Percentiles rank a stretch among this genome's conserved stretches.
phyloP scores from a whole-genome alignment of 2,329 filamentous ascomycete species.

The Cercospora sojina region DNA sequence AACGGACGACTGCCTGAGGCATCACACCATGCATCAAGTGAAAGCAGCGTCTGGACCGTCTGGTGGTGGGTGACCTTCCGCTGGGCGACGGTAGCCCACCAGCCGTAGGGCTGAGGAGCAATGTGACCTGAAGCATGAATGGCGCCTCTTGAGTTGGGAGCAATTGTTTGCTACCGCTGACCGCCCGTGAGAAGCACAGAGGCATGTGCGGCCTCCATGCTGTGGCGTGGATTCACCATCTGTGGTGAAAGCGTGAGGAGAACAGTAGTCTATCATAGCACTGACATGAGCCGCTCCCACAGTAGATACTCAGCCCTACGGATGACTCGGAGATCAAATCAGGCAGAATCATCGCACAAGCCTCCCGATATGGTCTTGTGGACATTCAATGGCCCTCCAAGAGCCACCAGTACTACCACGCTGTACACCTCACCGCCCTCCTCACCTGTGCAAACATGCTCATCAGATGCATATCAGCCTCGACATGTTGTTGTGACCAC shows the following conservation, averaged over 20 bases:
- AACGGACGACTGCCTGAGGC: too few relatives aligned
- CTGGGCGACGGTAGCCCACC: neutral
- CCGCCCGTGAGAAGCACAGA: neutral
- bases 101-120: neutral
- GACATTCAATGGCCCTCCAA: neutral
- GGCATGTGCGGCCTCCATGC: neutral
- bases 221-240: neutral
- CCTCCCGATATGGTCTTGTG: neutral
- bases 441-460: neutral
- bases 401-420: neutral
- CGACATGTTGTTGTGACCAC: neutral
- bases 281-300: neutral
- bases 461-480: neutral
- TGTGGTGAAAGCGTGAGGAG: neutral
- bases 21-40: too few relatives aligned
- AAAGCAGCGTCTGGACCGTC: neutral
- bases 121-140: neutral
- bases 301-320: neutral
- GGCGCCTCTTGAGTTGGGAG: neutral
- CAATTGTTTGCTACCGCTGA: neutral
- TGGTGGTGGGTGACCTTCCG: neutral
- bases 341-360: neutral
- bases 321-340: neutral
- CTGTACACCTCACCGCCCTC: neutral
- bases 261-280: neutral